phyloP scores from a whole-genome alignment of 805 yeast species.

The Candida ipomoeae region DNA sequence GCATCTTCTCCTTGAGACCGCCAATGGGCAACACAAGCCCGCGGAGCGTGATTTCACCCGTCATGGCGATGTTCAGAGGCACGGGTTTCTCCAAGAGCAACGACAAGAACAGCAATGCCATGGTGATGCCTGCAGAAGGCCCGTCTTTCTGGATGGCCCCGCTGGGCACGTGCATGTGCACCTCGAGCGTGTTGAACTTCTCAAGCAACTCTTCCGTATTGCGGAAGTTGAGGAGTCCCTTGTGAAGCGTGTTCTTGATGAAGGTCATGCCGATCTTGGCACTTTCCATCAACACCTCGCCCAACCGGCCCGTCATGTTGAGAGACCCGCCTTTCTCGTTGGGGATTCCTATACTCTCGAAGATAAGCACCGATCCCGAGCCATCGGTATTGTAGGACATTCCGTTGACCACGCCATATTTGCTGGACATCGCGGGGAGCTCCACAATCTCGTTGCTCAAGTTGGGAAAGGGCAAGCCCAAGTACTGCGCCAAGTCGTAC shows the following conservation, averaged over 20 bases:
- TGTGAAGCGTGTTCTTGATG: slow-evolving; percentile 54
- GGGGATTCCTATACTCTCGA: slow-evolving; percentile 72
- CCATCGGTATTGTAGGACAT: slow-evolving; percentile 85
- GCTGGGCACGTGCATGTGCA: slow-evolving; percentile 50
- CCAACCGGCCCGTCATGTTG: slow-evolving; percentile 75
- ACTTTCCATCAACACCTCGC: slow-evolving; percentile 76
- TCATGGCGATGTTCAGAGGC: slow-evolving; percentile 63
- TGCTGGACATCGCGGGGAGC: slow-evolving; percentile 45
- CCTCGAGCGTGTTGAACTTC: slow-evolving; percentile 50
- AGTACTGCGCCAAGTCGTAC: slow-evolving; percentile 59
- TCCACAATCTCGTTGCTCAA: slow-evolving; percentile 31
- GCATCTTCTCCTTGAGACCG: slow-evolving; percentile 70
- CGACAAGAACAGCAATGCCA: slow-evolving; percentile 45
- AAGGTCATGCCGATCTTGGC: slow-evolving; percentile 75
- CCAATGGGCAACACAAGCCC: slow-evolving; percentile 81
- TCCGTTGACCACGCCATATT: slow-evolving; percentile 79
- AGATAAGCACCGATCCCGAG: slow-evolving; percentile 72
- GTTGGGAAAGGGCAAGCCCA: slow-evolving; percentile 59
- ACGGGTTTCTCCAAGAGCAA: slow-evolving; percentile 42
- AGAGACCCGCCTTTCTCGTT: slow-evolving; percentile 35
- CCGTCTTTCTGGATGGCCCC: slow-evolving; percentile 48
- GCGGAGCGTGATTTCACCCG: slow-evolving; percentile 78
- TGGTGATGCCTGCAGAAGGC: slow-evolving; percentile 49
- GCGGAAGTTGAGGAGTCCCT: slow-evolving; percentile 28
- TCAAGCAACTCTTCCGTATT: slow-evolving; percentile 32